Conservation (phyloP, 306 rosid species). For the Vigna angularis region DNA sequence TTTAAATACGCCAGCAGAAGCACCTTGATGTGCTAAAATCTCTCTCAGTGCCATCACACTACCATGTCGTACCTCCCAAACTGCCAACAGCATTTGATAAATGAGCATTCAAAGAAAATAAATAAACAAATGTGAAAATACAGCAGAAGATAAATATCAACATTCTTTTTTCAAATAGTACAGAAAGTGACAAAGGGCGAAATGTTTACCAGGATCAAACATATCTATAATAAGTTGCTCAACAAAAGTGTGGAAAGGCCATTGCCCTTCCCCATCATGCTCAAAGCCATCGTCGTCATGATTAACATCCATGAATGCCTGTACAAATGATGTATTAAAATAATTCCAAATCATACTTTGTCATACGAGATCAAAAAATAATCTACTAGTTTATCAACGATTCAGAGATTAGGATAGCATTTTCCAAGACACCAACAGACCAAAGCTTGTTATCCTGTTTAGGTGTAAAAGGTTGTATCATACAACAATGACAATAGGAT, state of each 20-base stretch:
- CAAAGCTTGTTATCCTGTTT: slow-evolving; percentile 25
- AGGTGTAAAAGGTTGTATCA: slow-evolving; percentile 4
- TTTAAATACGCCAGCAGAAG: slow-evolving; percentile 80
- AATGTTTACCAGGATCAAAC: slow-evolving; percentile 87
- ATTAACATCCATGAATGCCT: slow-evolving; percentile 58
- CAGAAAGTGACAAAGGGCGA: background rate
- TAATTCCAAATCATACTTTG: slow-evolving; percentile 32
- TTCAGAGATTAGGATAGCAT: background rate
- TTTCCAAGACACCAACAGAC: slow-evolving; percentile 12
- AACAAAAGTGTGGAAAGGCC: slow-evolving; percentile 89
- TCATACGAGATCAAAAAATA: slow-evolving; percentile 32
- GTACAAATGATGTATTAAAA: slow-evolving; percentile 40
- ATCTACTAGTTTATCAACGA: slow-evolving; percentile 8
- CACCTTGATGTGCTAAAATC: slow-evolving; percentile 93
- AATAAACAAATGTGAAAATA: slow-evolving; percentile 12
- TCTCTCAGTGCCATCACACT: slow-evolving; percentile 98
- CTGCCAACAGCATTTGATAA: slow-evolving; percentile 54
- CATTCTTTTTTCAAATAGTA: slow-evolving; percentile 32
- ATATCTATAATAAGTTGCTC: slow-evolving; percentile 93
- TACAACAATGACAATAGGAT: slow-evolving; percentile 1
- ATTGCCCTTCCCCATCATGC: slow-evolving; percentile 76
- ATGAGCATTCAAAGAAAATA: slow-evolving; percentile 31
- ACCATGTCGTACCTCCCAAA: slow-evolving; percentile 98
- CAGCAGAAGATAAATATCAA: background rate
- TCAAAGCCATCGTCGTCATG: slow-evolving; percentile 75